phyloP scores from a whole-genome alignment of 176 grass and related monocot species.

The Bolboschoenus planiculmis region DNA sequence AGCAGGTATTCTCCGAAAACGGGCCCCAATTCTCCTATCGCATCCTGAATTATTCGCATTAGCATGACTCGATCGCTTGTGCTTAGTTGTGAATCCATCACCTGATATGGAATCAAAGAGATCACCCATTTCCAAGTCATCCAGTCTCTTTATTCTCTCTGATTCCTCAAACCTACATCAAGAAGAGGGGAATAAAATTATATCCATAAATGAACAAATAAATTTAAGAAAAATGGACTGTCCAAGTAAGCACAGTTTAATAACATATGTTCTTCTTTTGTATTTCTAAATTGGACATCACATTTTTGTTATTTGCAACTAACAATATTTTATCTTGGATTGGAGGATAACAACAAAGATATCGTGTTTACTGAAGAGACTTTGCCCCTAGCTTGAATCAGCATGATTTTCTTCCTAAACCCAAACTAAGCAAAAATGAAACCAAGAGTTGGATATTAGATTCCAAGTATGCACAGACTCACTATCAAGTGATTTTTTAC shows the following conservation, averaged over 20 bases:
- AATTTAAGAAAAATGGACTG: background rate
- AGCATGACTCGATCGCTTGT: constrained; percentile 40
- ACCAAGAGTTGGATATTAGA: background rate
- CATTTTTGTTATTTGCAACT: background rate
- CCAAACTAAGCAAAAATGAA: background rate
- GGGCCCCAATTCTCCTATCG: constrained; percentile 28
- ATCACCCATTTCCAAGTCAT: constrained; percentile 60
- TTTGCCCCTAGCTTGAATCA: background rate
- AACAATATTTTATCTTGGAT: background rate
- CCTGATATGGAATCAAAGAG: constrained; percentile 51
- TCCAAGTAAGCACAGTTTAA: background rate
- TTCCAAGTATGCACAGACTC: background rate
- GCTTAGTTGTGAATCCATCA: constrained; percentile 43
- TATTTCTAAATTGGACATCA: background rate
- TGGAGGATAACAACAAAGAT: background rate
- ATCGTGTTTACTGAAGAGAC: background rate
- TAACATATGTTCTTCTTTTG: background rate
- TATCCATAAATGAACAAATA: constrained; percentile 1
- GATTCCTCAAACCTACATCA: constrained; percentile 52
- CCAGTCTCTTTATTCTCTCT: constrained; percentile 55
- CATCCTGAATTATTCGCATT: constrained; percentile 19
- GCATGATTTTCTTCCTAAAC: background rate
- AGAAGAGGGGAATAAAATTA: background rate
- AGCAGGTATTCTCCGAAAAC: constrained; percentile 65
- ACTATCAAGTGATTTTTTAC: background rate